These are phyloP conservation scores for Trametes versicolor DNA, from an alignment of 1,284 basidiomycete species.

Conservation along the genomic window DNA sequence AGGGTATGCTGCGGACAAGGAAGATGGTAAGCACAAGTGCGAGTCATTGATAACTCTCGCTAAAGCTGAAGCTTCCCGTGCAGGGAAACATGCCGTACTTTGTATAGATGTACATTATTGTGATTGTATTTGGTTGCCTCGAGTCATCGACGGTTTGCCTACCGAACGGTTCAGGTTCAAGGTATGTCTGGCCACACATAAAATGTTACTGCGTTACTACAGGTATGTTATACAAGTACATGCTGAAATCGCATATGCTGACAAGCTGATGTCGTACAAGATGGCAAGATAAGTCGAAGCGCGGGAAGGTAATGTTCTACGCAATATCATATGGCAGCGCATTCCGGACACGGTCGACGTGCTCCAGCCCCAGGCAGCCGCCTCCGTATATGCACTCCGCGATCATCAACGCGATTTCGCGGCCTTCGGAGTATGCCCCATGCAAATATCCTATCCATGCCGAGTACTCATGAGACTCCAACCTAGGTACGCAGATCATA, in stretches of 20 bases:
- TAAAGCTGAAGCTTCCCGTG: constrained; percentile 1
- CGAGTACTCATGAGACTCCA: neutral
- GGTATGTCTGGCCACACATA: no score
- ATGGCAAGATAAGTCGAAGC: neutral
- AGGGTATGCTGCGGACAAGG: constrained; percentile 66
- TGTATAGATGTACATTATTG: constrained; percentile 51
- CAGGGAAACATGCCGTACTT: constrained; percentile 72
- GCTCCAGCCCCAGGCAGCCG: constrained; percentile 39
- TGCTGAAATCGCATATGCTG: neutral
- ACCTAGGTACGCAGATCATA: neutral
- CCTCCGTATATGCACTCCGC: constrained; percentile 39
- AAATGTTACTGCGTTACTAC: neutral
- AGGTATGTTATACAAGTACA: neutral
- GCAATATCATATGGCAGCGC: constrained; percentile 40
- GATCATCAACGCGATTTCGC: constrained; percentile 37
- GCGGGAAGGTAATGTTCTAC: neutral
- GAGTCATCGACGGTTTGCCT: neutral
- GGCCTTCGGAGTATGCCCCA: constrained; percentile 49
- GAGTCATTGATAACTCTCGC: neutral
- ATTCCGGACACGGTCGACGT: constrained; percentile 41
- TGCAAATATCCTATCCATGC: constrained; percentile 45
- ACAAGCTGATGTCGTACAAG: neutral
- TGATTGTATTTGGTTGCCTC: constrained; percentile 9
- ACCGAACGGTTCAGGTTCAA: neutral
- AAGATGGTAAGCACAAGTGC: constrained; percentile 61